Evolutionary conservation across 129 eudicot genomes (phyloP), one percentile per base, ranked within the genome.

Genomic region (Saussurea involucrata): DNA sequence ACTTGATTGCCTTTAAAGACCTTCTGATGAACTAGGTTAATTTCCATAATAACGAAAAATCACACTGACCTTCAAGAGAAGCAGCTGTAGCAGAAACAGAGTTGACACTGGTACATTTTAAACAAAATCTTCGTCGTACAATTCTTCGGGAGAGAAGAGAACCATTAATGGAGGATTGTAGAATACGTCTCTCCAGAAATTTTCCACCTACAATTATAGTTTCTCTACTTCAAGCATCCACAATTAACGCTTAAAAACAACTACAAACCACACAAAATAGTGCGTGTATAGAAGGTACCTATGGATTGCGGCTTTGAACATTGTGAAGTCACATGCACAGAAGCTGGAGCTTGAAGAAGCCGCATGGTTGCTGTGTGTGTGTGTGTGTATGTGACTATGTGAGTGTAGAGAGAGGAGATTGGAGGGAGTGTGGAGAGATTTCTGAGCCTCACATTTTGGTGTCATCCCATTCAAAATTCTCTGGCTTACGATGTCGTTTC

Each of bases 21-120:
- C 53, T 67, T 18, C 17, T 0, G 27, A 27, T 25, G 24, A 37
- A 36, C 36, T 6, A 71, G 40, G 49, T 33, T 12, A 66, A 15
- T 42, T 24, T 40, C 66, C 24, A 25, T 17, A 68, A 31, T 17
- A 18, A 67, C 24, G 3, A 17, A 57, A 42, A 80, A 37, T 76
- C 63, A 71, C n/a, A 78, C 72, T 71, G 28, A 92, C 97, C 97
- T 82, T 90, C 86, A 22, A 87, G 83, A 82, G 90, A 80, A 86
- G 96, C 83, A 72, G 92, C 87, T 84, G 85, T 83, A 72, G 86
- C 82, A 40, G 84, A 68, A 63, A 76, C 68, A 31, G 86, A 53
- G 36, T 86, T 77, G 27, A 36, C 57, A 69, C 77, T 70, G 37
- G 72, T 72, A 73, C 60, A 63, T 21, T 78, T 63, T 21, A 80